phyloP scores from a whole-genome alignment of 2,329 filamentous ascomycete genomes.

The Proliferodiscus dingleyae region DNA sequence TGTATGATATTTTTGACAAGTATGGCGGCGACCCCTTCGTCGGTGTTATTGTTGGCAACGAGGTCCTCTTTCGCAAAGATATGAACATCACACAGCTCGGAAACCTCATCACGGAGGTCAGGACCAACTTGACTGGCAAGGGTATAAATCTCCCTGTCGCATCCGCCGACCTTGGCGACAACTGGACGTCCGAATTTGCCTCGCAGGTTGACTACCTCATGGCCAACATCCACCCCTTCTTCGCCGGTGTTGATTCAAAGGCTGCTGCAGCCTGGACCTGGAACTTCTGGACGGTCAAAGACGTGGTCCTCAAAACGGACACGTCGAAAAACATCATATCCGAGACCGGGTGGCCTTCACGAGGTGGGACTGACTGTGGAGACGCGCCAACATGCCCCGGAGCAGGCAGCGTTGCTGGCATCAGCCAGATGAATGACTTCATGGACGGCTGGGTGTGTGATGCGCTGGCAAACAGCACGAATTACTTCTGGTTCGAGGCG shows the following conservation, averaged over 20 bases:
- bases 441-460: slow-evolving; percentile 82
- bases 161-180: slow-evolving; percentile 82
- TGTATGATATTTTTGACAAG: slow-evolving; percentile 75
- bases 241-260: slow-evolving; percentile 67
- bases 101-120: slow-evolving; percentile 61
- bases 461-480: slow-evolving; percentile 72
- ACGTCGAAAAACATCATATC: slow-evolving; percentile 70
- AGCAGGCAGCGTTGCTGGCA: slow-evolving; percentile 66
- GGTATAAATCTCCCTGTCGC: slow-evolving; percentile 69
- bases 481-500: slow-evolving; percentile 97
- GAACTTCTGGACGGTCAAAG: slow-evolving; percentile 71
- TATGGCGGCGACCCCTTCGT: slow-evolving; percentile 68
- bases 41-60: slow-evolving; percentile 77
- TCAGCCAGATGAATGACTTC: slow-evolving; percentile 79
- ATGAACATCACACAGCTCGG: slow-evolving; percentile 62
- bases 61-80: slow-evolving; percentile 71
- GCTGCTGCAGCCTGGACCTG: slow-evolving; percentile 76
- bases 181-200: slow-evolving; percentile 72
- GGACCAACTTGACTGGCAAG: slow-evolving; percentile 63
- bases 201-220: slow-evolving; percentile 78
- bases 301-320: slow-evolving; percentile 58
- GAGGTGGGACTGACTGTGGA: slow-evolving; percentile 76
- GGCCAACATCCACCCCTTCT: slow-evolving; percentile 97
- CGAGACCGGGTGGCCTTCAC: slow-evolving; percentile 87
- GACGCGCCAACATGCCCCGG: slow-evolving; percentile 50